These are phyloP conservation scores for Suillus ampliporus DNA, from an alignment of 768 basidiomycete species.

Conservation along the genomic window DNA sequence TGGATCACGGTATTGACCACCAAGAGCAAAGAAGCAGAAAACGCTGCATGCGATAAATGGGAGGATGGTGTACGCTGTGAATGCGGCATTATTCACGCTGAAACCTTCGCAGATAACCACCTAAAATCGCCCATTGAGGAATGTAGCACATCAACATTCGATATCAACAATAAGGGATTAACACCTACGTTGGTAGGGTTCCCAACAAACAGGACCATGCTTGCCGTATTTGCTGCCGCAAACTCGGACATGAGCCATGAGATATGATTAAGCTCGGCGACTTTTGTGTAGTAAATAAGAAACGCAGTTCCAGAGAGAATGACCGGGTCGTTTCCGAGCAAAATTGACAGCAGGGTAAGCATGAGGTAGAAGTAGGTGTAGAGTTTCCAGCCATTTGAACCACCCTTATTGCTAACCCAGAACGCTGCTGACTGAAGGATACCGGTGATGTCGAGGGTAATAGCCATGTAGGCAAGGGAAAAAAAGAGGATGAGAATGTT, in stretches of 20 bases:
- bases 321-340: conserved; percentile 95
- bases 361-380: conserved; percentile 85
- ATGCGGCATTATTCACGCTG: conserved; percentile 73
- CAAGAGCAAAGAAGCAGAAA: conserved; percentile 65
- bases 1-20: conserved; percentile 61
- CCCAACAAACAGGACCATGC: conserved; percentile 77
- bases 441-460: conserved; percentile 90
- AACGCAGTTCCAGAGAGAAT: conserved; percentile 92
- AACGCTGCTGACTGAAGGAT: conserved; percentile 87
- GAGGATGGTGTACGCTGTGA: conserved; percentile 82
- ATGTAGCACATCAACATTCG: background rate
- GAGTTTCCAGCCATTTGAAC: conserved; percentile 70
- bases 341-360: conserved; percentile 74
- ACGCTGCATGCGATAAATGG: conserved; percentile 74
- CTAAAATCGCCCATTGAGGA: conserved; percentile 20
- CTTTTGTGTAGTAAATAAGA: conserved; percentile 84
- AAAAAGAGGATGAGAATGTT: conserved; percentile 94
- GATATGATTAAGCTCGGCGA: conserved; percentile 51
- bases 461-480: conserved; percentile 90
- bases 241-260: conserved; percentile 81
- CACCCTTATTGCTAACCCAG: conserved; percentile 84
- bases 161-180: background rate
- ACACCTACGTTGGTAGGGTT: conserved; percentile 83
- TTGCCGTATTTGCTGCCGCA: conserved; percentile 80
- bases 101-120: conserved; percentile 90